A percentile compares a stretch with the other conserved stretches of the same genome.
Conservation (phyloP, 73 alveolate genomes). For the Uronychia binucleata region DNA sequence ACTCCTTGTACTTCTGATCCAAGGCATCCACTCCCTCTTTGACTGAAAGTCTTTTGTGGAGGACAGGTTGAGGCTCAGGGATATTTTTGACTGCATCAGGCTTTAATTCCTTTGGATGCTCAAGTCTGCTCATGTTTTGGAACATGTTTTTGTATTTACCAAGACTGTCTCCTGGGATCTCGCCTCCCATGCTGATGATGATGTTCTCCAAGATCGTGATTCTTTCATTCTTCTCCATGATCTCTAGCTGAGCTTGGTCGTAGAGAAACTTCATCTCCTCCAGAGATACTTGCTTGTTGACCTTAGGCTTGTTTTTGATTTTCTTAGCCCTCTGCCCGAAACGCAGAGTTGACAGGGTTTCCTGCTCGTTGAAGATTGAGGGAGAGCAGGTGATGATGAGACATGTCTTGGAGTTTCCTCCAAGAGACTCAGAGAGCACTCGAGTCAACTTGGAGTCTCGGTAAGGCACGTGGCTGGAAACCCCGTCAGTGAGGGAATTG, state of each 20-base stretch:
- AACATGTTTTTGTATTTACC: neutral
- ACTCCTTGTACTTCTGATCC: neutral
- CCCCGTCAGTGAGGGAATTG: conserved; percentile 90
- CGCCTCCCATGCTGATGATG: conserved; percentile 45
- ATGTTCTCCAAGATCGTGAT: conserved; percentile 31
- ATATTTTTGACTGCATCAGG: too few species aligned
- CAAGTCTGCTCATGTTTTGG: neutral
- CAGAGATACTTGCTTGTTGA: conserved; percentile 81
- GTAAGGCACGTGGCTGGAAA: conserved; percentile 82
- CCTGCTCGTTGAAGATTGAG: conserved; percentile 78
- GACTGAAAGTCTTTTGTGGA: neutral
- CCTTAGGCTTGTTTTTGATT: conserved; percentile 89
- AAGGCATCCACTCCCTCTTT: neutral
- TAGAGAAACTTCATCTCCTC: conserved; percentile 68
- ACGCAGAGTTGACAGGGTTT: conserved; percentile 84
- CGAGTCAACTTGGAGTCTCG: conserved; percentile 92
- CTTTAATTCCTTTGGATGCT: neutral
- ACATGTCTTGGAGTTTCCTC: conserved; percentile 95
- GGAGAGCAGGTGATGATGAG: conserved; percentile 91
- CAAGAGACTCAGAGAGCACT: conserved; percentile 86
- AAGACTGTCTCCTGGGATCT: conserved; percentile 24
- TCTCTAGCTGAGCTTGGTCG: conserved; percentile 47
- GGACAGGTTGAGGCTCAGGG: neutral
- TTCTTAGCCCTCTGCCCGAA: conserved; percentile 93
- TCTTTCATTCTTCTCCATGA: conserved; percentile 31